phyloP scores from a whole-genome alignment of 148 eudicot species.

The Amaranthus palmeri region DNA sequence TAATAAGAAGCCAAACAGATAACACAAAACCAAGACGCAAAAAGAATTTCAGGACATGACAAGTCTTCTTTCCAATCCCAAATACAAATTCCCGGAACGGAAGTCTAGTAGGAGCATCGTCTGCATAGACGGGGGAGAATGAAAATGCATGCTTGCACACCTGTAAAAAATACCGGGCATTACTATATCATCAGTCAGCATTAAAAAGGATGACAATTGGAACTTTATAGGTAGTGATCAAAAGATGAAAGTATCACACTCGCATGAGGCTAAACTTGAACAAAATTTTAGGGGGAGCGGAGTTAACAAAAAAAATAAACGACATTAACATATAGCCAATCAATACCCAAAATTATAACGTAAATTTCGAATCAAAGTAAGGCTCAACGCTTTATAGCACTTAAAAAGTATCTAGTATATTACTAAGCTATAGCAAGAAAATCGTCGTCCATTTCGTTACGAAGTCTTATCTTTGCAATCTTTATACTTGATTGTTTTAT shows the following conservation, averaged over 20 bases:
- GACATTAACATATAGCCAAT: not conserved
- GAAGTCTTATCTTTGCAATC: no score
- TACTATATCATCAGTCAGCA: not conserved
- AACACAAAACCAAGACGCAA: conserved; percentile 88
- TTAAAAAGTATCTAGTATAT: no score
- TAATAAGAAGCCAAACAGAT: conserved; percentile 91
- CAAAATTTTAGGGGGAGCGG: no score
- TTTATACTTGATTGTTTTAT: no score
- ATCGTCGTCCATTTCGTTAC: no score
- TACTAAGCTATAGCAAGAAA: no score
- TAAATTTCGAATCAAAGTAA: no score
- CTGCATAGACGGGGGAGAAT: conserved; percentile 94
- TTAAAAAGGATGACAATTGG: not conserved
- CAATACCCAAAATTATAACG: not conserved
- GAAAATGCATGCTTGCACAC: conserved; percentile 96
- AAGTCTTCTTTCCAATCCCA: conserved; percentile 83
- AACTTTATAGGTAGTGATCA: not conserved
- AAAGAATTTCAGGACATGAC: conserved; percentile 86
- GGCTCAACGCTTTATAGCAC: no score
- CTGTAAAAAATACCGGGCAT: conserved; percentile 35
- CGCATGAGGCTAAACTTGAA: no score
- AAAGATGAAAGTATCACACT: not conserved
- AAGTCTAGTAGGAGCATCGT: conserved; percentile 86
- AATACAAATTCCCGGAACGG: conserved; percentile 81
- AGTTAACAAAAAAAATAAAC: not conserved